Evolutionary conservation across 2,329 filamentous ascomycete genomes (phyloP).

Genomic region (Lachnellula occidentalis): DNA sequence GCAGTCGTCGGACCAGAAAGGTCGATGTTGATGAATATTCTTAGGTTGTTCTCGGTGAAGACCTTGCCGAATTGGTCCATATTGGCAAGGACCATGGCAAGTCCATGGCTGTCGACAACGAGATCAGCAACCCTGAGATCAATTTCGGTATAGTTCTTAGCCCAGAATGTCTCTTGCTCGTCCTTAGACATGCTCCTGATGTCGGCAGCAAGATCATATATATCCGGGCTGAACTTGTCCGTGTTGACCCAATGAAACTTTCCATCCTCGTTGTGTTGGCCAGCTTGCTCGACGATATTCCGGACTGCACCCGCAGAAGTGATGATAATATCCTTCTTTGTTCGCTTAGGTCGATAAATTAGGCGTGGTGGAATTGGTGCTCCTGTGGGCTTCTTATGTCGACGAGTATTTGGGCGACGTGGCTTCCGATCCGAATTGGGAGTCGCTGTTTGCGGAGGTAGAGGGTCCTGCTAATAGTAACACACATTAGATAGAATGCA

Average conservation of each 20-base stretch:
- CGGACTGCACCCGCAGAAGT: neutral
- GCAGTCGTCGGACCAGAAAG: neutral
- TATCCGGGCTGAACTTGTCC: neutral
- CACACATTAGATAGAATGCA: too few relatives aligned
- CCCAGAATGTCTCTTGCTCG: neutral
- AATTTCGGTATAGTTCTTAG: conserved; percentile 1
- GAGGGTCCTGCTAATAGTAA: too few relatives aligned
- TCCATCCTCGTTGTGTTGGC: neutral
- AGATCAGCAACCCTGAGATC: neutral
- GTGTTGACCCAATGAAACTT: neutral
- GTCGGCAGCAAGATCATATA: conserved; percentile 1
- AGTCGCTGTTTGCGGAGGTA: too few relatives aligned
- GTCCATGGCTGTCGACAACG: neutral
- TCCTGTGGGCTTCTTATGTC: neutral
- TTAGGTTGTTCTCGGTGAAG: neutral
- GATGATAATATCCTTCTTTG: conserved; percentile 5
- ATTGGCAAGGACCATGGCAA: neutral
- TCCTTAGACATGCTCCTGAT: neutral
- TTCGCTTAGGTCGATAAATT: neutral
- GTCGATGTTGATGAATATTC: neutral
- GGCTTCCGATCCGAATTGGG: too few relatives aligned
- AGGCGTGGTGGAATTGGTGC: neutral
- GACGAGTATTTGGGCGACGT: neutral
- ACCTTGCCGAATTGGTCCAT: neutral
- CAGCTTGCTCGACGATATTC: neutral